phyloP scores from a whole-genome alignment of 129 eudicot species.

The Flaveria brownii region DNA sequence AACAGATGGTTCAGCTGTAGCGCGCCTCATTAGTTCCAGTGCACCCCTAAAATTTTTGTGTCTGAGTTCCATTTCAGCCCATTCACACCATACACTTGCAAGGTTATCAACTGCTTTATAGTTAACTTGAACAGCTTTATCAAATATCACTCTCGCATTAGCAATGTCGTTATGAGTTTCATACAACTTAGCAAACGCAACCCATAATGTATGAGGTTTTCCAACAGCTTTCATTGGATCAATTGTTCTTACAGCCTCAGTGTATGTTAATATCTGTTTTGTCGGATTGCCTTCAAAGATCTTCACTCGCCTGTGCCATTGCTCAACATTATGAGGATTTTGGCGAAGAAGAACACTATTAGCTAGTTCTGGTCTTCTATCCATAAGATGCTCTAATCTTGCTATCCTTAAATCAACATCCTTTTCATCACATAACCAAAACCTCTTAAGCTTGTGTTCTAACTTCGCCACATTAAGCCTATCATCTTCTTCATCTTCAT shows the following conservation, averaged over 20 bases:
- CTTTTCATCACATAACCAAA: conserved; percentile 81
- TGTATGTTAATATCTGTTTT: conserved; percentile 76
- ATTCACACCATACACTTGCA: conserved; percentile 96
- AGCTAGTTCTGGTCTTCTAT: conserved; percentile 86
- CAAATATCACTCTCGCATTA: conserved; percentile 88
- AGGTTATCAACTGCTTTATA: conserved; percentile 86
- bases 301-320: conserved; percentile 92
- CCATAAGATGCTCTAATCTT: conserved; percentile 79
- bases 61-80: conserved; percentile 95
- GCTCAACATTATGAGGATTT: conserved; percentile 95
- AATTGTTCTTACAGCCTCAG: conserved; percentile 89
- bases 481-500: conserved; percentile 62
- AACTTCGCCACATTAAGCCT: conserved; percentile 58
- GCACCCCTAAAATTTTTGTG: conserved; percentile 81
- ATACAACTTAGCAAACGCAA: conserved; percentile 87
- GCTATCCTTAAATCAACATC: conserved; percentile 87
- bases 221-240: conserved; percentile 98
- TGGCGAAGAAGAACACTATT: conserved; percentile 90
- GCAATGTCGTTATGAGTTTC: conserved; percentile 71
- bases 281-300: conserved; percentile 86
- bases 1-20: conserved; percentile 91
- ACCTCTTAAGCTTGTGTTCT: conserved; percentile 45
- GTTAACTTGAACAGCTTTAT: conserved; percentile 91
- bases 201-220: conserved; percentile 96
- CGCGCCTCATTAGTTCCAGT: conserved; percentile 78